Evolutionary conservation across 805 yeast species (phyloP).

Genomic region (Saccharomyces kudriavzevii): DNA sequence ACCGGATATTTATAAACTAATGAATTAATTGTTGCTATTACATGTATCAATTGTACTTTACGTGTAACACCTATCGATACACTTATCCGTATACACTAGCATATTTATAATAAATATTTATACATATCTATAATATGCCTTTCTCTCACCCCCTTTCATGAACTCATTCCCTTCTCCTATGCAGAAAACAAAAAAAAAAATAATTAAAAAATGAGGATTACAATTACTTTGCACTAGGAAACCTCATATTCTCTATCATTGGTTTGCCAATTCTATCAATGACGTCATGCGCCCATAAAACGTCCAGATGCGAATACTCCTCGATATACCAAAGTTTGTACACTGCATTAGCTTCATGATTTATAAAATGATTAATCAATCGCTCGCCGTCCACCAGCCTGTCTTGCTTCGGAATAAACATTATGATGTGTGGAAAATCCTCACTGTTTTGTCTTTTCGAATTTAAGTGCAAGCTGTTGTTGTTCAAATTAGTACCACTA

Average conservation of each 20-base stretch:
- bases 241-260: conserved; percentile 31
- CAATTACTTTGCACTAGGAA: background rate
- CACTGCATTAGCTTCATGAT: conserved; percentile 40
- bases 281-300: conserved; percentile 83
- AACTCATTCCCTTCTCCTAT: background rate
- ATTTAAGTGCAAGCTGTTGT: conserved; percentile 19
- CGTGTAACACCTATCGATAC: background rate
- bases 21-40: background rate
- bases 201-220: too few species aligned
- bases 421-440: conserved; percentile 49
- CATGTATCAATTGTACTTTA: background rate
- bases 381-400: conserved; percentile 67
- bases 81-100: background rate
- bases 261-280: conserved; percentile 54
- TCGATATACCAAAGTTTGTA: conserved; percentile 36
- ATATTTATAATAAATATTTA: background rate
- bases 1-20: background rate
- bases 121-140: background rate
- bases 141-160: background rate
- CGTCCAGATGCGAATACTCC: conserved; percentile 80
- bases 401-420: conserved; percentile 69
- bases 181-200: background rate
- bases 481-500: background rate
- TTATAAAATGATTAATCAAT: conserved; percentile 54
- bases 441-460: conserved; percentile 29